Percentiles rank a stretch among this genome's conserved stretches.
Evolutionary conservation across 169 alveolate genomes (phyloP).

Genomic region (Plasmodium reichenowi): DNA sequence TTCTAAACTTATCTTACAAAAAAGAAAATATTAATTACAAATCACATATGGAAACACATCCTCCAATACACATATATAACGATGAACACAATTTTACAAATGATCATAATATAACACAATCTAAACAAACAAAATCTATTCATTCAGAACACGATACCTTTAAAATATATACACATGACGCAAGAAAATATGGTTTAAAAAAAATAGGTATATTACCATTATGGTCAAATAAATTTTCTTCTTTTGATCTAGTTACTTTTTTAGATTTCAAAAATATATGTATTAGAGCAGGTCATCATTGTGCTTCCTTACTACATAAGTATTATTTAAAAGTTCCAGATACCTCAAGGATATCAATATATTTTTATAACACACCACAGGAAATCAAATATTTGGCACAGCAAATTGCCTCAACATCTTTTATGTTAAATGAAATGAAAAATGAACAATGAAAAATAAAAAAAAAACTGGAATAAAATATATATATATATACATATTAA

Average conservation of each 20-base stretch:
- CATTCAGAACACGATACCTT: background rate
- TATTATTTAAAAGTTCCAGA: conserved; percentile 23
- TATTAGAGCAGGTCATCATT: conserved; percentile 63
- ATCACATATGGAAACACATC: background rate
- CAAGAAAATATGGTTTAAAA: background rate
- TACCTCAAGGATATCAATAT: conserved; percentile 28
- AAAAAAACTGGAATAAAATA: too few relatives aligned
- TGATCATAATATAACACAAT: background rate
- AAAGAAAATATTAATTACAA: background rate
- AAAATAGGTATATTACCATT: conserved; percentile 52
- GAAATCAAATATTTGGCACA: conserved; percentile 37
- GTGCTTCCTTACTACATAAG: conserved; percentile 39
- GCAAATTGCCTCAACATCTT: conserved; percentile 35
- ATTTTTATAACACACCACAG: conserved; percentile 66
- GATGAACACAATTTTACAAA: background rate
- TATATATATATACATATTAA: too few relatives aligned
- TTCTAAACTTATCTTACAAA: background rate
- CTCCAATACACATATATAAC: background rate
- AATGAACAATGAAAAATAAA: background rate
- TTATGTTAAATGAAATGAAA: conserved; percentile 13
- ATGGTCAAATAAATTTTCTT: conserved; percentile 46
- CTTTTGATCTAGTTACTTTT: conserved; percentile 58
- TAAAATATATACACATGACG: conserved; percentile 21
- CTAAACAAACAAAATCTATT: background rate
- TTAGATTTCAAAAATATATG: conserved; percentile 63